These are phyloP conservation scores for Dendrobium huoshanense DNA, from an alignment of 106 monocot species.

Conservation along the genomic window DNA sequence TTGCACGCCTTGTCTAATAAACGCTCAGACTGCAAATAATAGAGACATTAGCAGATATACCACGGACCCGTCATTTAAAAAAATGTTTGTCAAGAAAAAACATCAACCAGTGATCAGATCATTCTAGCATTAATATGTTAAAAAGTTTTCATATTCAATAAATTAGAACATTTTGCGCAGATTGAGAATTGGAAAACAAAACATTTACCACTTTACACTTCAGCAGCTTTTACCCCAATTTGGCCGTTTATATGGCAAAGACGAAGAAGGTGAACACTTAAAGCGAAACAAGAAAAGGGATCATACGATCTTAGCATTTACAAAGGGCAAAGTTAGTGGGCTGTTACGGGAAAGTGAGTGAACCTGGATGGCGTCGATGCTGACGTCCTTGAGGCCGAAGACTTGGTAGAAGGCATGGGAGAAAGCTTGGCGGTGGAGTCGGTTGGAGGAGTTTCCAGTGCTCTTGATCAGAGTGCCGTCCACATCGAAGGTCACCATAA, in stretches of 20 bases:
- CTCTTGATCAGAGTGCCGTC: slow-evolving; percentile 48
- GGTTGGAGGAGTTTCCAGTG: slow-evolving; percentile 28
- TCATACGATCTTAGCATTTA: not conserved
- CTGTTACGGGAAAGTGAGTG: not conserved
- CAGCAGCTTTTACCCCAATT: too few species aligned
- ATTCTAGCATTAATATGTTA: too few species aligned
- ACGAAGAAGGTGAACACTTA: not conserved
- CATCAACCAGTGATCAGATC: too few species aligned
- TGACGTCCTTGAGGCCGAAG: slow-evolving; percentile 29
- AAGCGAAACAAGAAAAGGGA: not conserved
- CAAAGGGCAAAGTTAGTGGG: not conserved
- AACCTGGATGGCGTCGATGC: slow-evolving; percentile 51
- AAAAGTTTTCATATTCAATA: too few species aligned
- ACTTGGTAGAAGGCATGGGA: slow-evolving; percentile 36
- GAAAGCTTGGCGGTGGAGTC: slow-evolving; percentile 55
- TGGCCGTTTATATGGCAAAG: not conserved
- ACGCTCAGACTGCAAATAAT: too few species aligned
- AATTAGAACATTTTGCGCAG: too few species aligned
- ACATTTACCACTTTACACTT: too few species aligned
- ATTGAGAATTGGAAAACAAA: too few species aligned
- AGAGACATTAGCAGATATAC: too few species aligned
- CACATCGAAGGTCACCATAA: slow-evolving; percentile 57
- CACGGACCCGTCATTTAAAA: too few species aligned
- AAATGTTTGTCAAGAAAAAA: too few species aligned
- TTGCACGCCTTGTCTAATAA: too few species aligned